These are phyloP conservation scores for Apiotrichum porosum DNA, from an alignment of 1,284 basidiomycete species.

Conservation along the genomic window DNA sequence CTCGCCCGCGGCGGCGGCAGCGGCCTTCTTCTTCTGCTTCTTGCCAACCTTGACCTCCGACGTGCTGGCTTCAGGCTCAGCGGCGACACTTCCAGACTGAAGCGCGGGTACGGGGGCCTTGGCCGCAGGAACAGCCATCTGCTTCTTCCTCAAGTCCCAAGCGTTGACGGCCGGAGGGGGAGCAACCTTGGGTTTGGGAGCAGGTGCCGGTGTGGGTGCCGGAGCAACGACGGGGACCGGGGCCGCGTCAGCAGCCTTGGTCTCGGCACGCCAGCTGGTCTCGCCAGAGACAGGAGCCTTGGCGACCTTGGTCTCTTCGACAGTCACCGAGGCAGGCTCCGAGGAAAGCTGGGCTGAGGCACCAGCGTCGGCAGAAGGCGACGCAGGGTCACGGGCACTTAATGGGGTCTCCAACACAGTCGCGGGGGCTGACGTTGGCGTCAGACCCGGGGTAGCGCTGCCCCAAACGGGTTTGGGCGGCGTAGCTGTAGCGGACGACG, in stretches of 20 bases:
- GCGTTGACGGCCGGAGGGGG: slow-evolving; percentile 36
- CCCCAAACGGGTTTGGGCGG: slow-evolving; percentile 31
- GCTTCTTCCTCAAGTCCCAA: slow-evolving; percentile 41
- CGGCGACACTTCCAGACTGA: slow-evolving; percentile 10
- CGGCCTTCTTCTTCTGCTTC: slow-evolving; percentile 15
- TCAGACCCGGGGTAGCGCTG: not conserved
- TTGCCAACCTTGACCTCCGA: slow-evolving; percentile 9
- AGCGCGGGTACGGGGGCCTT: not conserved
- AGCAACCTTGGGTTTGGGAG: slow-evolving; percentile 13
- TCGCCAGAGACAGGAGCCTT: too few species aligned
- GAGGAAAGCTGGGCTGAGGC: too few species aligned
- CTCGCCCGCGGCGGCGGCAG: slow-evolving; percentile 2
- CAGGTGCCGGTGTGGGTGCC: slow-evolving; percentile 5
- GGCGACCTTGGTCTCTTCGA: too few species aligned
- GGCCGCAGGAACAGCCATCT: slow-evolving; percentile 3
- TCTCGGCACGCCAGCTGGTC: slow-evolving; percentile 29
- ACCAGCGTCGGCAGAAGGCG: slow-evolving; percentile 17
- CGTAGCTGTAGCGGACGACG: not conserved
- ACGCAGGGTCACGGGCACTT: not conserved
- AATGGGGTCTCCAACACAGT: not conserved
- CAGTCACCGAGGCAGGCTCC: too few species aligned
- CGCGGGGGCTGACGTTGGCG: slow-evolving; percentile 1
- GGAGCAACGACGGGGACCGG: too few species aligned
- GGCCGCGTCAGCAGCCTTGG: slow-evolving; percentile 14
- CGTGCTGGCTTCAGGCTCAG: not conserved